Percentiles rank a stretch among this genome's conserved stretches.
Evolutionary conservation across 2,329 filamentous ascomycete genomes (phyloP).

Genomic region (Epichloe aotearoae): DNA sequence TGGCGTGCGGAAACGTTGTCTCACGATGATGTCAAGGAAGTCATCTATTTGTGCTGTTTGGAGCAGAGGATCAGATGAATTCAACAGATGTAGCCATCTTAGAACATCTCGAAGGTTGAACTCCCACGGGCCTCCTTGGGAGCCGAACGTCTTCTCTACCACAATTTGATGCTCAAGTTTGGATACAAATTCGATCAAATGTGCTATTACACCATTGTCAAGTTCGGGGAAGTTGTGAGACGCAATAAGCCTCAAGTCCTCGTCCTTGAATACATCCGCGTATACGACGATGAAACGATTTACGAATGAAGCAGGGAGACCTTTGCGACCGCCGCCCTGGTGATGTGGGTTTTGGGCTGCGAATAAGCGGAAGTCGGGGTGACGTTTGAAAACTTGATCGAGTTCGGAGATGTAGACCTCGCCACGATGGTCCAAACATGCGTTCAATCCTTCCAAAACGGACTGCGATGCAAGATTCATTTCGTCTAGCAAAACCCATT

Average conservation of each 20-base stretch:
- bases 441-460: conserved; percentile 89
- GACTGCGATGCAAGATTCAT: conserved; percentile 98
- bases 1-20: conserved; percentile 70
- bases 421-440: conserved; percentile 89
- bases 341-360: conserved; percentile 97
- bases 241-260: conserved; percentile 75
- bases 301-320: conserved; percentile 87
- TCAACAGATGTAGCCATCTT: conserved; percentile 63
- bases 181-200: conserved; percentile 69
- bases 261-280: conserved; percentile 72
- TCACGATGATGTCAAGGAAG: conserved; percentile 70
- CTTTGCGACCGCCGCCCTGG: conserved; percentile 90
- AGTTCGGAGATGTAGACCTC: conserved; percentile 93
- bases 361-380: conserved; percentile 85
- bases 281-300: conserved; percentile 98
- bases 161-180: conserved; percentile 61
- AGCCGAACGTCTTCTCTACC: conserved; percentile 42
- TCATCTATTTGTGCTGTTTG: conserved; percentile 48
- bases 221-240: conserved; percentile 60
- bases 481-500: conserved; percentile 94
- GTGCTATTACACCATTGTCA: conserved; percentile 42
- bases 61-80: conserved; percentile 42
- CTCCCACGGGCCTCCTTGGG: conserved; percentile 74
- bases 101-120: conserved; percentile 87
- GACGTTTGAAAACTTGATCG: conserved; percentile 83